Evolutionary conservation across 73 alveolate species (phyloP).

Genomic region (Symbiodinium natans): DNA sequence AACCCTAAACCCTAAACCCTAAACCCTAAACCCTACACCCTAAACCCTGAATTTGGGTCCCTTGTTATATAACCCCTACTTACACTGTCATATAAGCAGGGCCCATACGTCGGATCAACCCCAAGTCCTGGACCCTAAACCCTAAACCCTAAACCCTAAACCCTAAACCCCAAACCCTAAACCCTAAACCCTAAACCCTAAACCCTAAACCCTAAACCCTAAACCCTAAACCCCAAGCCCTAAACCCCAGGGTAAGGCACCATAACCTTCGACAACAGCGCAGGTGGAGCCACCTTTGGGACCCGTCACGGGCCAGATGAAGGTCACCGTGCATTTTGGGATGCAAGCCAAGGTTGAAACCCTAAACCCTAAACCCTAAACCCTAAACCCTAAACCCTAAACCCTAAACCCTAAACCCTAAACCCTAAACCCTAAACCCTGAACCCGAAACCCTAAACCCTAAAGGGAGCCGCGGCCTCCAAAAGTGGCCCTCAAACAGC

Average conservation of each 20-base stretch:
- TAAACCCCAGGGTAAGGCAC: too few species aligned
- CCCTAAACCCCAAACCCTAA: neutral
- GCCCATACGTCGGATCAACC: too few species aligned
- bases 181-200: neutral
- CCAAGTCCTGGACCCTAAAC: neutral
- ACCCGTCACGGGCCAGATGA: constrained; percentile 98
- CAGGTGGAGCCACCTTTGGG: constrained; percentile 98
- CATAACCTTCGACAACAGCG: too few species aligned
- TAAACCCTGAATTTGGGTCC: neutral
- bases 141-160: neutral
- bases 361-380: neutral
- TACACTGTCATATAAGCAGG: too few species aligned
- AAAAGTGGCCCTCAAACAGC: too few species aligned
- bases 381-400: too few species aligned
- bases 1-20: too few species aligned
- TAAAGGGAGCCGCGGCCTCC: too few species aligned
- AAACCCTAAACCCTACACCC: too few species aligned
- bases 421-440: neutral
- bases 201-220: neutral
- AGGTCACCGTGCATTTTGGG: constrained; percentile 88
- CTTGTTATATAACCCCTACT: too few species aligned
- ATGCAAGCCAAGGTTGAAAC: neutral
- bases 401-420: too few species aligned
- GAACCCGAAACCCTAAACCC: neutral
- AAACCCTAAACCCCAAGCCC: neutral